These are phyloP conservation scores for Dendrocalamus sinicus DNA, from an alignment of 176 grass and related monocot genomes.

Conservation along the genomic window DNA sequence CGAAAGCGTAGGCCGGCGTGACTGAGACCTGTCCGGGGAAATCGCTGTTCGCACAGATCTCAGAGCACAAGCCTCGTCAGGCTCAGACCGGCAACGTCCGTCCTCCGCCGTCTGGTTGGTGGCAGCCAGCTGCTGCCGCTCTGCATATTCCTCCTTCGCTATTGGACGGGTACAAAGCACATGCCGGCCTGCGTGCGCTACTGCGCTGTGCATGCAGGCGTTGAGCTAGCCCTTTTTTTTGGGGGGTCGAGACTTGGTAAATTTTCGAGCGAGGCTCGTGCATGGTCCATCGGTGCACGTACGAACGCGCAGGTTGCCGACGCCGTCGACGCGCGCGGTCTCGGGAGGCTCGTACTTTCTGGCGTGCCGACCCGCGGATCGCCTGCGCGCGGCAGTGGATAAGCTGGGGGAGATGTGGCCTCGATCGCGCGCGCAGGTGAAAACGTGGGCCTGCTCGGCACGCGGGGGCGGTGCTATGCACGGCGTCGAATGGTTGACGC, in stretches of 20 bases:
- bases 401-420: neutral
- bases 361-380: neutral
- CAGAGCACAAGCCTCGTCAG: neutral
- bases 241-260: neutral
- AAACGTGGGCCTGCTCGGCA: neutral
- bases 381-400: neutral
- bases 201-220: neutral
- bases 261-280: neutral
- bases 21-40: neutral
- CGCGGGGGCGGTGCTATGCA: neutral
- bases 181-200: neutral
- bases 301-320: neutral
- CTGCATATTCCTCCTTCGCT: slow-evolving; percentile 27
- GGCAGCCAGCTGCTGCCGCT: neutral
- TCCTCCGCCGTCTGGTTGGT: slow-evolving; percentile 31
- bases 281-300: neutral
- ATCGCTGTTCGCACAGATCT: slow-evolving; percentile 16
- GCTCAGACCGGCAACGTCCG: neutral
- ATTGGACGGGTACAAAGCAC: slow-evolving; percentile 34
- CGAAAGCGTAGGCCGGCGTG: neutral
- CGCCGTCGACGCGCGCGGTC: neutral
- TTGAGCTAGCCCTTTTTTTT: too few species aligned
- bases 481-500: neutral
- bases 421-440: neutral
- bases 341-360: neutral